Percentiles rank a stretch among this genome's conserved stretches.
Conservation (phyloP, 148 eudicot genomes). For the Tetragonia tetragonoides region DNA sequence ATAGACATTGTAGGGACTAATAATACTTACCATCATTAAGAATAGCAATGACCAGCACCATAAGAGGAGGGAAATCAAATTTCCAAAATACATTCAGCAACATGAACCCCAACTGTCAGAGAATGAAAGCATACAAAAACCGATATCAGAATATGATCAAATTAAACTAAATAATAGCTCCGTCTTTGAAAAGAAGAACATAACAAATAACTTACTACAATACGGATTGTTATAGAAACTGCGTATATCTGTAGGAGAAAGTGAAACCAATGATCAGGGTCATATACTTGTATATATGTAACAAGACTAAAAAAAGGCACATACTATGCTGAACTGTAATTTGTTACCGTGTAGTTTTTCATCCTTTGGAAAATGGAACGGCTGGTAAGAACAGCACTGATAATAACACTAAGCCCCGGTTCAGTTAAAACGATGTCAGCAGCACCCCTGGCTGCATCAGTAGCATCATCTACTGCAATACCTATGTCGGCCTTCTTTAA, state of each 20-base stretch:
- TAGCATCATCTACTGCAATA: conserved; percentile 81
- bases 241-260: conserved; percentile 68
- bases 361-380: conserved; percentile 86
- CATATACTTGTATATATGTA: not conserved
- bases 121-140: not conserved
- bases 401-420: conserved; percentile 84
- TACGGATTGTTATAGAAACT: conserved; percentile 92
- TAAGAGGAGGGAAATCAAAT: conserved; percentile 80
- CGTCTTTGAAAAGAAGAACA: no score
- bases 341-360: conserved; percentile 80
- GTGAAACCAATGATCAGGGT: not conserved
- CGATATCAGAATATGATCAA: not conserved
- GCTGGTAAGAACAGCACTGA: conserved; percentile 87
- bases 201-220: conserved; percentile 61
- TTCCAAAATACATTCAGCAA: conserved; percentile 60
- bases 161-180: no score
- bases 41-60: conserved; percentile 82
- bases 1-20: not conserved
- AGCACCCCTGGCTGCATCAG: conserved; percentile 89
- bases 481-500: conserved; percentile 82
- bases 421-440: conserved; percentile 86
- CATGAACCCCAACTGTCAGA: conserved; percentile 74
- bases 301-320: not conserved
- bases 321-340: no score
- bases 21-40: conserved; percentile 68